A percentile compares a stretch with the other conserved stretches of the same genome.
Evolutionary conservation across 805 yeast genomes (phyloP).

Genomic region (Candida boidinii): DNA sequence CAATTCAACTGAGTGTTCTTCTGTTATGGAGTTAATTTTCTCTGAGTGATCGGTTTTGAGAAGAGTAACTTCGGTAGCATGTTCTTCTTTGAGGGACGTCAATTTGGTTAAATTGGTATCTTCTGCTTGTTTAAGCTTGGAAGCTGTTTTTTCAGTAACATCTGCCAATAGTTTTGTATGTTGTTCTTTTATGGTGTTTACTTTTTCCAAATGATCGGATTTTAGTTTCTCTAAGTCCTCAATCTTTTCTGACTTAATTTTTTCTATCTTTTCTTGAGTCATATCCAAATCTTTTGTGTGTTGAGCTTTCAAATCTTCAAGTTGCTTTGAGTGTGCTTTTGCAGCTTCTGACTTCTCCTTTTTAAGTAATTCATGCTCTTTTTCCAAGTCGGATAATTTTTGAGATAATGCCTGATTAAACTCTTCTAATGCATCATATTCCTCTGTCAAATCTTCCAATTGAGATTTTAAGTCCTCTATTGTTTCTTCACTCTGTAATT

Average conservation of each 20-base stretch:
- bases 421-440: slow-evolving; percentile 5
- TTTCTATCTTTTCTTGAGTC: slow-evolving; percentile 1
- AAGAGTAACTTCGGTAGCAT: no score
- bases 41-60: no score
- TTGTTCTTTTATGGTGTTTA: slow-evolving; percentile 1
- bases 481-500: no score
- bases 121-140: no score
- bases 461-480: slow-evolving; percentile 29
- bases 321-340: slow-evolving; percentile 2
- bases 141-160: no score
- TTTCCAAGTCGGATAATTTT: slow-evolving; percentile 24
- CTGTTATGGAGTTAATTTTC: no score
- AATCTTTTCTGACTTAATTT: slow-evolving; percentile 1
- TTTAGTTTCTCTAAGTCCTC: background rate
- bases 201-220: slow-evolving; percentile 1
- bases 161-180: background rate
- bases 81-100: no score
- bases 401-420: slow-evolving; percentile 5
- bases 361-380: slow-evolving; percentile 17
- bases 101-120: background rate
- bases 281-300: background rate
- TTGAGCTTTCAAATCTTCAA: slow-evolving; percentile 3
- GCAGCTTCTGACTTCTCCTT: background rate
- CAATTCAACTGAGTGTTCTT: no score
- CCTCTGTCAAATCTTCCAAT: slow-evolving; percentile 17